Evolutionary conservation across 1,284 basidiomycete genomes (phyloP).

Genomic region (Naganishia liquefaciens): DNA sequence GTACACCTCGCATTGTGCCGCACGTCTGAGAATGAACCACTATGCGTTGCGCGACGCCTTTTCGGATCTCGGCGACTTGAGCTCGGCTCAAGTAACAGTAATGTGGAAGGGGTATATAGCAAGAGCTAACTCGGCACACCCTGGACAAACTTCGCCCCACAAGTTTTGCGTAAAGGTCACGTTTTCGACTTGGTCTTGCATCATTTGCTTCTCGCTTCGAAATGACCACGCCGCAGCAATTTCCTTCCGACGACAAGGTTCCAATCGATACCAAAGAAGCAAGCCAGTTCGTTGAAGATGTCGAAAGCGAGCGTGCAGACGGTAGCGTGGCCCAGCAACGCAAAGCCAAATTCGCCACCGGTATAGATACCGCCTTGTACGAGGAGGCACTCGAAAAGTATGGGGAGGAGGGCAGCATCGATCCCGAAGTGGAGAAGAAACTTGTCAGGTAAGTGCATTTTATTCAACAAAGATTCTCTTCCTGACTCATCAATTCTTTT

Average conservation of each 20-base stretch:
- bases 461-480: not conserved
- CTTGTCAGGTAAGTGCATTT: conserved; percentile 39
- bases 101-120: no score
- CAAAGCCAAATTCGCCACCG: not conserved
- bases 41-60: no score
- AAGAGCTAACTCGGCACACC: no score
- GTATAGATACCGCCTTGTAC: conserved; percentile 37
- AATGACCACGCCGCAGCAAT: no score
- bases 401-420: conserved; percentile 44
- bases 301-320: not conserved
- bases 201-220: no score
- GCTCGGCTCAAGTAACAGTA: no score
- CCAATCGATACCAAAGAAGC: not conserved
- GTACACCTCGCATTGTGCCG: no score
- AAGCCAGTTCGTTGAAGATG: conserved; percentile 14
- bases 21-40: no score
- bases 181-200: no score
- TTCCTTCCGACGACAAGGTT: conserved; percentile 9
- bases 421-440: conserved; percentile 44
- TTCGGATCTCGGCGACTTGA: no score
- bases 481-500: not conserved
- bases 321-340: not conserved
- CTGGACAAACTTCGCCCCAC: no score
- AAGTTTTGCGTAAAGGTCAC: no score
- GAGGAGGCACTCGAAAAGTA: conserved; percentile 47